Evolutionary conservation across 495 filamentous ascomycete species (phyloP), one percentile per base, ranked within the genome.

Genomic region (Mytilinidion resinicola): DNA sequence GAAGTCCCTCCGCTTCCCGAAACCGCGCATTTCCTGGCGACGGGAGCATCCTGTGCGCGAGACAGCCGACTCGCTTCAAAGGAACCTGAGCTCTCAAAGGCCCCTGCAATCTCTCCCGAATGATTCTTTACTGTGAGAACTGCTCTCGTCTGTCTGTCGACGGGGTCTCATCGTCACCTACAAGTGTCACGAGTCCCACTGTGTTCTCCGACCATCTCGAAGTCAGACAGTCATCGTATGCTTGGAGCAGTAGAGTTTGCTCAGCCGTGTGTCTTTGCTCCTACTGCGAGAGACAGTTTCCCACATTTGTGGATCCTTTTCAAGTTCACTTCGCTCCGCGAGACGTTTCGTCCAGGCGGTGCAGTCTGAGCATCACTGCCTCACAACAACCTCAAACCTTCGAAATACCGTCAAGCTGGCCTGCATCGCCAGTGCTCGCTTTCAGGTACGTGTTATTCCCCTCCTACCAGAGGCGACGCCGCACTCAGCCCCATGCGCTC

Each of bases 351-450:
- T 21, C 51, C 37, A 48, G 21, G 43, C 34, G 55, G 48, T 17
- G 35, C 51, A 43, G 53, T 56, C 47, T 50, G 48, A 56, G 58
- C 54, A 55, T 47, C 51, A 25, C 54, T 34, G 46, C 44, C 52
- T 25, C 20, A 15, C 51, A 55, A 44, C 36, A 35, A 30, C 39
- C 51, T 42, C 56, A 53, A 41, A 20, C 44, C 49, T 47, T 51
- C 41, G 53, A 57, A 67, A 63, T 48, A 63, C 64, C 65, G 62
- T 60, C 65, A 68, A 68, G 62, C 65, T 68, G 65, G 65, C 65
- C 59, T 62, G 62, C 65, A 60, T 51, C 59, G 62, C 55, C 15
- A 52, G 59, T 34, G 39, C 44, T 15, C 30, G 65, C 62, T 65
- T 60, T 65, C 62, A 65, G 65, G 65, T 68, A 56, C 52, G 65